Evolutionary conservation across 345 rosid species (phyloP), one percentile per base, ranked within the genome.

Genomic region (Brassica incana): DNA sequence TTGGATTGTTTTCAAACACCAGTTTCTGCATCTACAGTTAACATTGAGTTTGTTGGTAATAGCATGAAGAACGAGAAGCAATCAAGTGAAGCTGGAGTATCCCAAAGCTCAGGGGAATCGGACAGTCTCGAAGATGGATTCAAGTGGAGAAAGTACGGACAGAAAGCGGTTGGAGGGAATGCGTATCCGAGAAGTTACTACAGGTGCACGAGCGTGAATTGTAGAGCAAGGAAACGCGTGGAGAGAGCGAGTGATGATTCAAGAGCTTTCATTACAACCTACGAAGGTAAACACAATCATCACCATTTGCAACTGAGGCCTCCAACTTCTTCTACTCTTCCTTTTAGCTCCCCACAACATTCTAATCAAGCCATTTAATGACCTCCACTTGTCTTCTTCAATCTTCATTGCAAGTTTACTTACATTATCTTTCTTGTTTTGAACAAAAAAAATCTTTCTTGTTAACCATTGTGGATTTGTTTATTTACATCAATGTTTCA

Each of bases 111-210:
- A 9, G 82, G 84, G 3, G 98, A 92, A 74, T 71, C 91, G n/a
- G 97, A 93, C 73, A 85, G 87, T 45, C 73, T 86, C 29, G 92
- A 92, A 9, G 99, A 96, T 71, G 98, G 99, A 35, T 96, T 96
- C 82, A 92, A 93, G 63, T 96, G 99, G 99, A 90, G 99, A 80
- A 96, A 96, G 73, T 96, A 96, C 10, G 99, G 99, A 73, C 98
- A 93, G 82, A 96, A 96, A 80, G 92, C 88, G 67, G 99, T 96
- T 63, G 95, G 91, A 85, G 98, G 98, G 78, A 96, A 92, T 74
- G 87, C 92, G n/a, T 88, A 88, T 87, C 99, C 99, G 20, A 92
- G 99, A 81, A 93, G 98, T 83, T 96, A 96, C 84, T 96, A 93
- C 71, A 84, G 98, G 76, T 96, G 99, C 67, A 93, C 98, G 1